Percentiles rank a stretch among this genome's conserved stretches.
Conservation (phyloP, 1,284 basidiomycete genomes). For the Pascua sp. region DNA sequence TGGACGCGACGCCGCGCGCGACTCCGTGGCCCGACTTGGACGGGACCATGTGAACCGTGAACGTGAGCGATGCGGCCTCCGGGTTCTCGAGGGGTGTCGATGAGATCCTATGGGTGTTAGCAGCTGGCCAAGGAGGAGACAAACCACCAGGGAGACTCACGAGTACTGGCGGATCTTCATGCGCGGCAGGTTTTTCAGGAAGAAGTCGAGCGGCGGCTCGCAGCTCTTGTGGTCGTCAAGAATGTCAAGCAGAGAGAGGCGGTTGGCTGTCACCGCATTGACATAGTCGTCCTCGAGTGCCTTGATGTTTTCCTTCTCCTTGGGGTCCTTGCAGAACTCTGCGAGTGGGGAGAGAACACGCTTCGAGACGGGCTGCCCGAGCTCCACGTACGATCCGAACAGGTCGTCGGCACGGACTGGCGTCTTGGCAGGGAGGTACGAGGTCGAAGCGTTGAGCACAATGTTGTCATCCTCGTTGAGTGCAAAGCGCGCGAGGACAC, state of each 20-base stretch:
- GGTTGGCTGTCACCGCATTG: slow-evolving; percentile 28
- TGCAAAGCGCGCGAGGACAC: slow-evolving; percentile 50
- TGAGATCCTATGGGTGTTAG: slow-evolving; percentile 42
- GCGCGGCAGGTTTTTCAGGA: slow-evolving; percentile 52
- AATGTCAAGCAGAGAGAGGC: slow-evolving; percentile 3
- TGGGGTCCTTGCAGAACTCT: slow-evolving; percentile 3
- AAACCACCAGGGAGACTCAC: no score
- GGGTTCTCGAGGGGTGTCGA: slow-evolving; percentile 56
- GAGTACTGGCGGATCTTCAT: slow-evolving; percentile 56
- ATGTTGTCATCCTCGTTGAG: slow-evolving; percentile 54
- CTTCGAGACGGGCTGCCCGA: slow-evolving; percentile 31
- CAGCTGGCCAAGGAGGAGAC: no score
- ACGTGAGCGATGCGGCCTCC: slow-evolving; percentile 52
- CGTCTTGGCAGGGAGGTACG: slow-evolving; percentile 51
- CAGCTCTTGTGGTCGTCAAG: slow-evolving; percentile 33
- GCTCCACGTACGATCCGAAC: slow-evolving; percentile 53
- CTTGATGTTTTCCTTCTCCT: slow-evolving; percentile 19
- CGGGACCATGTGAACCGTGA: slow-evolving; percentile 52
- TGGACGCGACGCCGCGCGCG: slow-evolving; percentile 57
- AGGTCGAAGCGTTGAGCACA: slow-evolving; percentile 49
- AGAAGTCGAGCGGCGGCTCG: slow-evolving; percentile 51
- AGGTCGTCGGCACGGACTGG: slow-evolving; percentile 48
- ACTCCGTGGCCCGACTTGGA: slow-evolving; percentile 41
- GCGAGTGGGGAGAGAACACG: slow-evolving; percentile 1
- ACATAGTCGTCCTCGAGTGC: slow-evolving; percentile 11